phyloP scores from a whole-genome alignment of 305 asterid genomes.

The Fraxinus xanthoxyloides region DNA sequence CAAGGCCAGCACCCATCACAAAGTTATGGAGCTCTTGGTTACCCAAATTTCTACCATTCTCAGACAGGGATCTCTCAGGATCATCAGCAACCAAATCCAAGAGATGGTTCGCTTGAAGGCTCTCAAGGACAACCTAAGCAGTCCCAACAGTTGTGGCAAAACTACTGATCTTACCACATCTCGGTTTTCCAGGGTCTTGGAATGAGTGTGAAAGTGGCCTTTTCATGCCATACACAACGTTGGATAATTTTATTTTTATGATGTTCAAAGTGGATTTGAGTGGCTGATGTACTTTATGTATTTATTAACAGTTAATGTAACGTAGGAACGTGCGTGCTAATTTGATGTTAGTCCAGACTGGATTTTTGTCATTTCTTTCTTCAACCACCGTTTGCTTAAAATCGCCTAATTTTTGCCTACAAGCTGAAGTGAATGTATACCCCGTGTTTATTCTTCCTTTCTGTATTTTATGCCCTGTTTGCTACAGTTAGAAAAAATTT shows the following conservation, averaged over 20 bases:
- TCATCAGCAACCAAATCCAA: conserved; percentile 57
- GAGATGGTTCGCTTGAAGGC: conserved; percentile 59
- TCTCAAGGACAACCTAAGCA: conserved; percentile 75
- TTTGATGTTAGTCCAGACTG: conserved; percentile 43
- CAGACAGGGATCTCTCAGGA: conserved; percentile 66
- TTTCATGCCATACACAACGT: conserved; percentile 24
- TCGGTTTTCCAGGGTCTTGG: conserved; percentile 43
- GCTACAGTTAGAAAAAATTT: neutral
- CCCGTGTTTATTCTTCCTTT: neutral
- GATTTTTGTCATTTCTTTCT: conserved; percentile 16
- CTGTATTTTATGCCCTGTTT: neutral
- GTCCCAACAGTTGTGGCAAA: conserved; percentile 77
- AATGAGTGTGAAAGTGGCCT: conserved; percentile 44
- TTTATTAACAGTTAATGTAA: conserved; percentile 44
- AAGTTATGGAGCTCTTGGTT: conserved; percentile 61
- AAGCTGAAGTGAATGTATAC: neutral
- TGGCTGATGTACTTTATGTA: conserved; percentile 41
- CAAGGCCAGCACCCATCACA: conserved; percentile 74
- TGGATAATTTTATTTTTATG: conserved; percentile 20
- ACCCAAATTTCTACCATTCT: conserved; percentile 66
- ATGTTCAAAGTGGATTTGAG: conserved; percentile 28
- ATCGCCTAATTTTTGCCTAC: neutral
- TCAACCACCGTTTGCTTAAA: conserved; percentile 20
- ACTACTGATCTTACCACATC: conserved; percentile 51
- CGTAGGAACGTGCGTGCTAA: conserved; percentile 56